phyloP scores from a whole-genome alignment of 2,329 filamentous ascomycete genomes.

The Cercospora sesami region DNA sequence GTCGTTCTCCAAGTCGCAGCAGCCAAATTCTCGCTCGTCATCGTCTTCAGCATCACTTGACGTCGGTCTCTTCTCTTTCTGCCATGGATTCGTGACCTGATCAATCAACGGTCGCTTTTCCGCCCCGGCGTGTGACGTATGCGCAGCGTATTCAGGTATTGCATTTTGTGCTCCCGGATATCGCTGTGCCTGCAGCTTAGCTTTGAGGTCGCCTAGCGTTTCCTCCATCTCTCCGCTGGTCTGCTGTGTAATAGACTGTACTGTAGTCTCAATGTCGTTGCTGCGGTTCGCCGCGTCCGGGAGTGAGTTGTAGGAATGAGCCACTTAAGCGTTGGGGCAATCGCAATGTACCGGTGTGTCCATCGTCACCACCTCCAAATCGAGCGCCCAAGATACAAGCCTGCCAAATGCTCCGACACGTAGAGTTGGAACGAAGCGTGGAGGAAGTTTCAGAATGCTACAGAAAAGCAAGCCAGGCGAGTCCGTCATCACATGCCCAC shows the following conservation, averaged over 20 bases:
- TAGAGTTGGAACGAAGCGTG: neutral
- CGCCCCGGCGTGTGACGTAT: constrained; percentile 14
- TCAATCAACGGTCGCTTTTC: constrained; percentile 30
- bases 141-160: neutral
- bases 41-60: constrained; percentile 13
- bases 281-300: neutral
- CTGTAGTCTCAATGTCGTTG: neutral
- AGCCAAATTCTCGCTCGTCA: constrained; percentile 24
- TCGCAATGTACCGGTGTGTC: neutral
- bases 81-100: constrained; percentile 34
- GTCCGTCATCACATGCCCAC: neutral
- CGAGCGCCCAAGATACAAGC: neutral
- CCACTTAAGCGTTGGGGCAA: neutral
- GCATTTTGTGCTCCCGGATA: neutral
- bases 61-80: constrained; percentile 17
- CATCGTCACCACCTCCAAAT: neutral
- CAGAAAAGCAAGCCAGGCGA: neutral
- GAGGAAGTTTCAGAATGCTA: neutral
- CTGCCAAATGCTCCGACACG: neutral
- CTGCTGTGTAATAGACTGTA: neutral
- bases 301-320: neutral
- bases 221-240: constrained; percentile 9
- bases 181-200: constrained; percentile 9
- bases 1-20: constrained; percentile 42
- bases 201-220: constrained; percentile 13